Evolutionary conservation across 495 filamentous ascomycete genomes (phyloP), one percentile per base, ranked within the genome.

Genomic region (Tuber magnatum): DNA sequence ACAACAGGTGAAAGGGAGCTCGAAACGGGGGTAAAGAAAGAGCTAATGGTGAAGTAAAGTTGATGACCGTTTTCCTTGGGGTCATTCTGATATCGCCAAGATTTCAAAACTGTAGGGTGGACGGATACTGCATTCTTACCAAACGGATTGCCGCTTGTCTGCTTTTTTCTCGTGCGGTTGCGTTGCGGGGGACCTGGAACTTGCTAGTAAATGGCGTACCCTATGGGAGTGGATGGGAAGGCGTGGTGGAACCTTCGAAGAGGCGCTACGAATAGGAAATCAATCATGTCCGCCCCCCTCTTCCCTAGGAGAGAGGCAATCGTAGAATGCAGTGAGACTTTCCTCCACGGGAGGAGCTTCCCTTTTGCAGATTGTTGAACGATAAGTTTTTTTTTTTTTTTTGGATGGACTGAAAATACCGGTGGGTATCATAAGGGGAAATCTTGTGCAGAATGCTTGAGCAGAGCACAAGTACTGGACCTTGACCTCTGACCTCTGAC

Each of bases 291-390:
- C 28, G 56, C 56, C 56, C 14, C 51, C 28, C 28, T 18, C 14
- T 65, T 35, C 56, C 56, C 56, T 12, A 12, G 0, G 28, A 35
- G 28, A 65, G 32, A 65, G 4, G 32, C 56, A 35, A 65, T 61
- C n/a, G 28, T 65, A 35, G 65, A 39, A 77, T 71, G 71, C 68
- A 48, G 75, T 77, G 74, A 78, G 75, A 73, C 51, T 77, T 78
- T 73, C 76, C 77, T 65, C 48, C 75, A 56, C 77, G 74, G 77
- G 71, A 74, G 41, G 73, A 61, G 69, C 69, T 73, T 70, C 77
- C 56, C 28, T 65, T 65, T 65, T 65, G 71, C 70, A 18, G 71
- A 78, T 78, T 73, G 39, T 71, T 72, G 56, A 39, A 48, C 69
- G 76, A 79, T 78, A 73, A 71, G 76, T 46, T 40, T 68, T 71